A percentile compares a stretch with the other conserved stretches of the same genome.
phyloP scores from a whole-genome alignment of 2,329 filamentous ascomycete species.

The Sporothrix brasiliensis region DNA sequence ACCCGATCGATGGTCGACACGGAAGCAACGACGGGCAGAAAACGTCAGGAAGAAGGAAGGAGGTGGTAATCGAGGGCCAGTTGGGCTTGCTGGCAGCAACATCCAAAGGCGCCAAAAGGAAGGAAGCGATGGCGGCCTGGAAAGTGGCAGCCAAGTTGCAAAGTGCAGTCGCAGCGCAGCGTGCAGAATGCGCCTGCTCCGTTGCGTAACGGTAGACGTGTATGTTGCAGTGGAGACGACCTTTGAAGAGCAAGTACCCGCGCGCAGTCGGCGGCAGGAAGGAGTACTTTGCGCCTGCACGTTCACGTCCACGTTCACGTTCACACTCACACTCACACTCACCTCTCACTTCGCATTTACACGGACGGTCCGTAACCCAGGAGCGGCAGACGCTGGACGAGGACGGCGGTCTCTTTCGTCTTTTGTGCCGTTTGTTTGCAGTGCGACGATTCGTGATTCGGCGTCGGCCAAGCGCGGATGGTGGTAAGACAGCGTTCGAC shows the following conservation, averaged over 20 bases:
- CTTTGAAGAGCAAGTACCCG: conserved; percentile 18
- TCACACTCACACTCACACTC: no score
- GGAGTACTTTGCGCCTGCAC: conserved; percentile 21
- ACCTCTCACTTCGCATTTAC: not conserved
- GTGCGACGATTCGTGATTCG: not conserved
- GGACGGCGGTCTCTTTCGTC: not conserved
- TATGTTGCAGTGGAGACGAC: conserved; percentile 25
- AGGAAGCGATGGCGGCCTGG: conserved; percentile 7
- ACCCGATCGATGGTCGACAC: not conserved
- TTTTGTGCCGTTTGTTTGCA: not conserved
- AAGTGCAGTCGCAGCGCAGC: conserved; percentile 21
- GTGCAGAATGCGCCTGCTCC: conserved; percentile 26
- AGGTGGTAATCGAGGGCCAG: no score
- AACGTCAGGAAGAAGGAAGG: not conserved
- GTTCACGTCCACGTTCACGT: not conserved
- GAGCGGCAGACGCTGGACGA: conserved; percentile 5
- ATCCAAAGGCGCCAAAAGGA: not conserved
- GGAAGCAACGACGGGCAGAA: conserved; percentile 9
- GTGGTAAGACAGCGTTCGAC: not conserved
- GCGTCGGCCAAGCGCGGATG: not conserved
- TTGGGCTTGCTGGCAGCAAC: not conserved
- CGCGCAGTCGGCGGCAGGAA: conserved; percentile 18
- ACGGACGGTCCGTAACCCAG: not conserved
- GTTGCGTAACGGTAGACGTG: conserved; percentile 34
- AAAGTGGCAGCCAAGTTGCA: not conserved